These are phyloP conservation scores for Ophiocordyceps camponoti-leonardi DNA, from an alignment of 2,329 filamentous ascomycete species.

Conservation along the genomic window DNA sequence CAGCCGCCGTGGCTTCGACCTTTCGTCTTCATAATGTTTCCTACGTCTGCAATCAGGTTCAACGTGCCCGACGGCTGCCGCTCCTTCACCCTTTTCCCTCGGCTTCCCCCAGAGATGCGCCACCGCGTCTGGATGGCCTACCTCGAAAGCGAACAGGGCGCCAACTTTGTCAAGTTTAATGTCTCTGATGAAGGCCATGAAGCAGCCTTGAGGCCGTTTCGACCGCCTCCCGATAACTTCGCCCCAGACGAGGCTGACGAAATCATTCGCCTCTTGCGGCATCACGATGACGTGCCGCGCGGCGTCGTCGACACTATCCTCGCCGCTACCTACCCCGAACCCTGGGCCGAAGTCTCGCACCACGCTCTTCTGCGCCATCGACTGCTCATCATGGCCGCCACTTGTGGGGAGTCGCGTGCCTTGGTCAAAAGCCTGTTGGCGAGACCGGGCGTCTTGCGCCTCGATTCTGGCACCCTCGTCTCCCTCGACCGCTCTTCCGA, in stretches of 20 bases:
- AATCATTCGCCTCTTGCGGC: background rate
- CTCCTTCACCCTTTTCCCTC: slow-evolving; percentile 13
- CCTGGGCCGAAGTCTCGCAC: slow-evolving; percentile 14
- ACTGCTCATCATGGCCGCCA: slow-evolving; percentile 9
- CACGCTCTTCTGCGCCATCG: slow-evolving; percentile 12
- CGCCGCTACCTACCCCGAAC: background rate
- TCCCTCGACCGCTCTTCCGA: slow-evolving; percentile 13
- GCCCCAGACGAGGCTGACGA: background rate
- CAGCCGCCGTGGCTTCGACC: background rate
- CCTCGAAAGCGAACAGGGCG: slow-evolving; percentile 13
- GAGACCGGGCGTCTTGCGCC: slow-evolving; percentile 8
- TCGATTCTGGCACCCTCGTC: slow-evolving; percentile 11
- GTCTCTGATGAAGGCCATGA: slow-evolving; percentile 3
- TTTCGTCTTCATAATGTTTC: background rate
- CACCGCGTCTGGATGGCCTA: slow-evolving; percentile 16
- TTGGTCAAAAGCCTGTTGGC: slow-evolving; percentile 7
- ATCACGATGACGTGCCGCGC: background rate
- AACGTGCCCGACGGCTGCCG: slow-evolving; percentile 13
- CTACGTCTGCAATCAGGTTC: slow-evolving; percentile 11
- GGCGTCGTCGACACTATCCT: background rate
- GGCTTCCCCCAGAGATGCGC: slow-evolving; percentile 18
- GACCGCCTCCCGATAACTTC: too few species aligned
- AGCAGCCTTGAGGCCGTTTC: too few species aligned
- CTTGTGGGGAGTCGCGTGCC: slow-evolving; percentile 11
- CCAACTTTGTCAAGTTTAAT: slow-evolving; percentile 17